phyloP scores from a whole-genome alignment of 2,329 filamentous ascomycete species.

The Fusarium compactum region DNA sequence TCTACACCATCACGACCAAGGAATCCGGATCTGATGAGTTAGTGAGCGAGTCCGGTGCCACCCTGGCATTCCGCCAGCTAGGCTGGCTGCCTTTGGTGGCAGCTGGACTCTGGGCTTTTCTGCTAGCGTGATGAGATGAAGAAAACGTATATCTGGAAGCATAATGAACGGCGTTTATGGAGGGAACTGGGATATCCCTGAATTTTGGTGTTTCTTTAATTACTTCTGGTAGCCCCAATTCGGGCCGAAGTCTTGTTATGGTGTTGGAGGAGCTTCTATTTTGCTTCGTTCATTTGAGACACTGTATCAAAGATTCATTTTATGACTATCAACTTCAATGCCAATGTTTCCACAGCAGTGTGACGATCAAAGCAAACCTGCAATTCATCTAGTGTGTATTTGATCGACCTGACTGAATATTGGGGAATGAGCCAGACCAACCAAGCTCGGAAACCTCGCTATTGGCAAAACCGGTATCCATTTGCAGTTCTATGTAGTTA shows the following conservation, averaged over 20 bases:
- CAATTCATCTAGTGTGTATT: background rate
- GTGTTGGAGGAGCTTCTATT: slow-evolving; percentile 41
- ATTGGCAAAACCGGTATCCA: slow-evolving; percentile 11
- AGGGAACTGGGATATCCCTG: slow-evolving; percentile 31
- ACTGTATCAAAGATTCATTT: slow-evolving; percentile 1
- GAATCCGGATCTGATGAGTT: slow-evolving; percentile 54
- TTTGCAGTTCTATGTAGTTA: slow-evolving; percentile 29
- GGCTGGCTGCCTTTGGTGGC: slow-evolving; percentile 56
- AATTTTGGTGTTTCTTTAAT: slow-evolving; percentile 16
- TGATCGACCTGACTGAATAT: background rate
- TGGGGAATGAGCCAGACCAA: background rate
- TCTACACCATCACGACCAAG: slow-evolving; percentile 76
- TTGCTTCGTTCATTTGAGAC: slow-evolving; percentile 20
- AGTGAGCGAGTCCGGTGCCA: slow-evolving; percentile 47
- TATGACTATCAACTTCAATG: background rate
- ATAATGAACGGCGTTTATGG: slow-evolving; percentile 44
- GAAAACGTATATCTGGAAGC: slow-evolving; percentile 42
- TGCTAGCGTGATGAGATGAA: slow-evolving; percentile 48
- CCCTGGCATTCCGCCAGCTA: slow-evolving; percentile 30
- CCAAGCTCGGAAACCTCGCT: background rate
- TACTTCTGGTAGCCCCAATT: background rate
- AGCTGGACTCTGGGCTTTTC: slow-evolving; percentile 55
- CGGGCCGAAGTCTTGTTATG: slow-evolving; percentile 25
- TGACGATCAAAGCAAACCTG: background rate
- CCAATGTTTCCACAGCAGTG: background rate